Base-by-base conservation (phyloP, 2,329 filamentous ascomycete genomes). In the Pseudopyricularia cyperi region DNA sequence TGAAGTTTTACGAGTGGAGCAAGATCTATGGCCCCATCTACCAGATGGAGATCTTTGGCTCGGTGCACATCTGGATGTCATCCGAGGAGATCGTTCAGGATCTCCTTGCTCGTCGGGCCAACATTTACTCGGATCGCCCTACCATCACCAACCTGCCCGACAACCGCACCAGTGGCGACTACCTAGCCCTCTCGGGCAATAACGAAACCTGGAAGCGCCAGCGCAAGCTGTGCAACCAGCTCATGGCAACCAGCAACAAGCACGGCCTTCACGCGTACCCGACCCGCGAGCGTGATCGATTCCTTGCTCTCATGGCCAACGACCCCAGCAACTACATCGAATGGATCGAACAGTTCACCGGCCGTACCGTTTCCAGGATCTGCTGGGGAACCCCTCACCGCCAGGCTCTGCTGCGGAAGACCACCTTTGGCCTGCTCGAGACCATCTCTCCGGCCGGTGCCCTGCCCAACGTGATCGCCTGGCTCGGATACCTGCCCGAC, bases 181-280 rank as follows among this genome's bases (percentile, higher is more conserved):
- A 74, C 51, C 63, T 74, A 3, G 71, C 71, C 12, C 61, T 74
- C 4, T 62, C 70, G 5, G 71, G 71, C 7, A 60, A 63, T 17
- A 73, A 69, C 50, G 68, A 72, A 5, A 72, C 65, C 3, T 75
- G 72, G 72, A 72, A 68, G 57, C 66, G 70, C n/a, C 71, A 74
- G 57, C 65, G 71, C 7, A 72, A 68, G 59, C 65, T 72, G 22
- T 68, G 66, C 54, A 66, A 68, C 51, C 65, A 70, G 54, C 60
- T 74, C 15, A 73, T 74, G 70, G 59, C 64, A 28, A 58, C 59
- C 39, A 65, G 65, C 19, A 60, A 65, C 12, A 63, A 64, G n/a
- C 60, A 58, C 2, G 63, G 61, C 2, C 61, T 73, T 5, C 68
- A 73, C 57, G 58, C 60, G 12, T 74, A 74, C 54, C 71, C 71